phyloP scores from a whole-genome alignment of 2,329 filamentous ascomycete species.

The Hypoxylon sp. region DNA sequence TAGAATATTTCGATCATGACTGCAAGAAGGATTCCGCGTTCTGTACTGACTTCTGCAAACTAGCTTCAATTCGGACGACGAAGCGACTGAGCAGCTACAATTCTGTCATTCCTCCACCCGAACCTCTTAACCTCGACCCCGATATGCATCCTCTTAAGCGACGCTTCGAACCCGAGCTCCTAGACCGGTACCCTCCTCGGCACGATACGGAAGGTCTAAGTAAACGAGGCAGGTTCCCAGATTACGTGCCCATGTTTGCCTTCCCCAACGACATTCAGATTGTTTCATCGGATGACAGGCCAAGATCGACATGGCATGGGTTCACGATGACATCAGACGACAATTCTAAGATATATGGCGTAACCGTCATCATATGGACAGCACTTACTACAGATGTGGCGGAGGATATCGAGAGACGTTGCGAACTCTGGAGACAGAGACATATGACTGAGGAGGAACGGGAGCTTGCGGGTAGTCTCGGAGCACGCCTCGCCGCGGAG shows the following conservation, averaged over 20 bases:
- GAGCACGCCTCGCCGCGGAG: slow-evolving; percentile 88
- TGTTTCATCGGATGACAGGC: slow-evolving; percentile 93
- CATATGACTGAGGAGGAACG: slow-evolving; percentile 93
- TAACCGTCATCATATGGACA: slow-evolving; percentile 93
- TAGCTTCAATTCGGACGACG: slow-evolving; percentile 79
- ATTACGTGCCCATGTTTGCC: slow-evolving; percentile 99
- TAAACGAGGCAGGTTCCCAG: slow-evolving; percentile 88
- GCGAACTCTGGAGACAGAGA: slow-evolving; percentile 85
- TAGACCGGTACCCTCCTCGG: slow-evolving; percentile 93
- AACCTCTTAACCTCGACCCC: slow-evolving; percentile 89
- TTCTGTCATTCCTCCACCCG: slow-evolving; percentile 93
- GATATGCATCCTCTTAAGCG: slow-evolving; percentile 96
- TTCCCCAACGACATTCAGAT: slow-evolving; percentile 99
- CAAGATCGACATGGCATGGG: slow-evolving; percentile 97
- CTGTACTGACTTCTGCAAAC: slow-evolving; percentile 53
- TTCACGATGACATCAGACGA: slow-evolving; percentile 98
- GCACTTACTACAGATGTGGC: slow-evolving; percentile 86
- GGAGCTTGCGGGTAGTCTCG: slow-evolving; percentile 91
- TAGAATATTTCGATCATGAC: slow-evolving; percentile 45
- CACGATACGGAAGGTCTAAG: slow-evolving; percentile 84
- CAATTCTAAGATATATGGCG: slow-evolving; percentile 91
- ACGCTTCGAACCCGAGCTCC: slow-evolving; percentile 93
- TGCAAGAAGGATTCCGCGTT: slow-evolving; percentile 46
- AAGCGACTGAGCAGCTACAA: slow-evolving; percentile 97
- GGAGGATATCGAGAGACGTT: slow-evolving; percentile 85